phyloP scores from a whole-genome alignment of 371 early-diverging fungal species.

The Blakeslea trispora region DNA sequence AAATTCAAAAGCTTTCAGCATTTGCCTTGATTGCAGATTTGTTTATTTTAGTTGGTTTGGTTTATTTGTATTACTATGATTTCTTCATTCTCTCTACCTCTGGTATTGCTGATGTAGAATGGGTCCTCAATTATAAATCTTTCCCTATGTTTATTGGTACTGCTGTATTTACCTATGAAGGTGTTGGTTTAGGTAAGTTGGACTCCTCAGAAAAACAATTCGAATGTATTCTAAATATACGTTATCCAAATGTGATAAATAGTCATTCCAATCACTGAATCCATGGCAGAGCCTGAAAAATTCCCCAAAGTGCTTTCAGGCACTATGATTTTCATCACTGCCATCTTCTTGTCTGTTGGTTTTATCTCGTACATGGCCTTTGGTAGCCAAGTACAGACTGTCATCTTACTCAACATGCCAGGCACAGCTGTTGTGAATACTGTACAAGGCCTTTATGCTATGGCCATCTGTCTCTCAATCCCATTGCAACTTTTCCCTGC shows the following conservation, averaged over 20 bases:
- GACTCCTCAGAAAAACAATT: too few relatives aligned
- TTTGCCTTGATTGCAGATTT: constrained; percentile 84
- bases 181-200: constrained; percentile 70
- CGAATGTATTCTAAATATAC: too few relatives aligned
- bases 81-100: constrained; percentile 56
- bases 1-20: constrained; percentile 77
- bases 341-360: constrained; percentile 74
- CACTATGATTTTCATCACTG: constrained; percentile 71
- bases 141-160: constrained; percentile 87
- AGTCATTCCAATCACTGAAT: constrained; percentile 69
- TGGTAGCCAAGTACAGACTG: constrained; percentile 77
- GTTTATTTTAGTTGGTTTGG: constrained; percentile 78
- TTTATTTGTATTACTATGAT: constrained; percentile 84
- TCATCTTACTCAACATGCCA: constrained; percentile 80
- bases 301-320: constrained; percentile 72
- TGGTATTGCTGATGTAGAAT: constrained; percentile 59
- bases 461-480: constrained; percentile 84
- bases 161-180: constrained; percentile 89
- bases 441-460: constrained; percentile 77
- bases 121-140: constrained; percentile 56
- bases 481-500: constrained; percentile 88
- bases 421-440: constrained; percentile 56
- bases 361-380: constrained; percentile 78
- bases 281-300: constrained; percentile 80
- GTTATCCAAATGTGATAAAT: too few relatives aligned